Percentiles rank a stretch among this genome's conserved stretches.
Evolutionary conservation across 2,329 filamentous ascomycete species (phyloP).

Genomic region (Teratosphaeriaceae sp.): DNA sequence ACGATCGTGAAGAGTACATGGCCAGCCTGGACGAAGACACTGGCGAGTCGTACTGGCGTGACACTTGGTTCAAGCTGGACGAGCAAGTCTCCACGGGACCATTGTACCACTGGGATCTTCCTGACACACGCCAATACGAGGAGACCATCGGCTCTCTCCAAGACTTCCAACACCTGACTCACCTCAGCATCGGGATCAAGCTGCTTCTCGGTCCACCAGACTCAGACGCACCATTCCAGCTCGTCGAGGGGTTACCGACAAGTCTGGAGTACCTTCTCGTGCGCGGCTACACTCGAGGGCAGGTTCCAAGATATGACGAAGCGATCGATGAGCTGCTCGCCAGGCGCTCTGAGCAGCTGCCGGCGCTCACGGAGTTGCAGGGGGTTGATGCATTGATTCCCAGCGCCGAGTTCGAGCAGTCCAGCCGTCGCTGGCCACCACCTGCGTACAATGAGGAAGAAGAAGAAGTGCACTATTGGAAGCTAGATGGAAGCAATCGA

Average conservation of each 20-base stretch:
- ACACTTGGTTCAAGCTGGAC: not conserved
- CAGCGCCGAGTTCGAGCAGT: not conserved
- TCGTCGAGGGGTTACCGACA: not conserved
- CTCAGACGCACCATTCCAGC: not conserved
- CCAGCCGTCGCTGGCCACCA: not conserved
- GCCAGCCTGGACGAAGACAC: no score
- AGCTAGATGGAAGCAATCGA: not conserved
- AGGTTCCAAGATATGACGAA: not conserved
- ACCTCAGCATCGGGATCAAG: not conserved
- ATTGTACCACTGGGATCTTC: not conserved
- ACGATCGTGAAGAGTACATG: not conserved
- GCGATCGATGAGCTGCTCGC: not conserved
- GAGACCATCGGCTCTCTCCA: conserved; percentile 1
- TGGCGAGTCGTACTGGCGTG: not conserved
- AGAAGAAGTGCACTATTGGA: not conserved
- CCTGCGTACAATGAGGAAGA: not conserved
- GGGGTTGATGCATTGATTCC: not conserved
- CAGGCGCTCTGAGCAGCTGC: not conserved
- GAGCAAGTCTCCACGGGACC: not conserved
- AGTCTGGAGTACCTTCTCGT: not conserved
- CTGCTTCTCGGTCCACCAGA: conserved; percentile 1
- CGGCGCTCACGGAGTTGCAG: not conserved
- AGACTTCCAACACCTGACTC: not conserved
- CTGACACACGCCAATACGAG: not conserved
- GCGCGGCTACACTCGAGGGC: not conserved